Percentiles rank a stretch among this genome's conserved stretches.
phyloP scores from a whole-genome alignment of 139 green algal genomes.

The Chlorella sp. region DNA sequence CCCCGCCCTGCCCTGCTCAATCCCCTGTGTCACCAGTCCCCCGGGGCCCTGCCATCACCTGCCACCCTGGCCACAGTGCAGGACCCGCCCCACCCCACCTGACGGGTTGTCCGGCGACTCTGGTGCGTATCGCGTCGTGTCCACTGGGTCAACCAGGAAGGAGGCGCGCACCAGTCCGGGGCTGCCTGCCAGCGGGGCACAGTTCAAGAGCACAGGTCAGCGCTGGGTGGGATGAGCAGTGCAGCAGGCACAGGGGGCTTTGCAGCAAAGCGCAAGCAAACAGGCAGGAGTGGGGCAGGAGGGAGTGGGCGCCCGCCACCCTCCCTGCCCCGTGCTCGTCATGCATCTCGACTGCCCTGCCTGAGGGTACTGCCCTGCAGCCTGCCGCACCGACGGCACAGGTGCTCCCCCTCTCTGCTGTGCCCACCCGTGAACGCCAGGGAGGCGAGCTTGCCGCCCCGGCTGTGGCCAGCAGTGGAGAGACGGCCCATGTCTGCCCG shows the following conservation, averaged over 20 bases:
- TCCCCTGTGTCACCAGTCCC: too few species aligned
- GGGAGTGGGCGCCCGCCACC: neutral
- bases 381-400: neutral
- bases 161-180: slow-evolving; percentile 38
- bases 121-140: slow-evolving; percentile 50
- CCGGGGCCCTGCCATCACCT: too few species aligned
- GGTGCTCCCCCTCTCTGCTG: neutral
- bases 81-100: neutral
- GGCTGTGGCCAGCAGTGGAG: slow-evolving; percentile 62
- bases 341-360: too few species aligned
- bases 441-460: slow-evolving; percentile 71
- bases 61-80: too few species aligned
- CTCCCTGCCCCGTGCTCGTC: too few species aligned
- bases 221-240: neutral
- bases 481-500: slow-evolving; percentile 30
- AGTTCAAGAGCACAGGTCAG: neutral
- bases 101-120: slow-evolving; percentile 54
- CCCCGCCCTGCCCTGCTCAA: too few species aligned
- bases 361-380: neutral
- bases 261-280: neutral
- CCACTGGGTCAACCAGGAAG: slow-evolving; percentile 74
- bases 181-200: neutral
- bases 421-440: slow-evolving; percentile 51
- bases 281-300: neutral
- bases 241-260: neutral